Evolutionary conservation across 768 basidiomycete genomes (phyloP).

Genomic region (Collybiopsis confluens): DNA sequence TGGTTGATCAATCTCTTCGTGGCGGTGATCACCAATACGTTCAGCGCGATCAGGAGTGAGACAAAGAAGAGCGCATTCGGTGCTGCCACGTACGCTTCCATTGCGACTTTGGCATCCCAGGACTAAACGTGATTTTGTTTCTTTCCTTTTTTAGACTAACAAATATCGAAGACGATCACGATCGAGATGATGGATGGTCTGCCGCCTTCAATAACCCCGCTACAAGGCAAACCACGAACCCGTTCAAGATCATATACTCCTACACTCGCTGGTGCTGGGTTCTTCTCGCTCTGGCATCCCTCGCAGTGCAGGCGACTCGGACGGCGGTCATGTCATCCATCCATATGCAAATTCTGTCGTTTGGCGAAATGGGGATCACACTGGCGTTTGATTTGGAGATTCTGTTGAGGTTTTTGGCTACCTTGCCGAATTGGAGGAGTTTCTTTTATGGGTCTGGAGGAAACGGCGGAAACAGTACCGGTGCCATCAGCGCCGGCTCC

Average conservation of each 20-base stretch:
- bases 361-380: conserved; percentile 73
- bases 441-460: conserved; percentile 60
- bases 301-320: conserved; percentile 69
- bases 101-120: neutral
- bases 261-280: conserved; percentile 74
- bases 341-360: conserved; percentile 50
- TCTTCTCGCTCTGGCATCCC: conserved; percentile 63
- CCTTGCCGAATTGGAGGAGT: conserved; percentile 77
- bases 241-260: conserved; percentile 44
- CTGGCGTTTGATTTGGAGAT: conserved; percentile 89
- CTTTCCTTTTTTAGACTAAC: neutral
- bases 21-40: conserved; percentile 93
- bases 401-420: conserved; percentile 60
- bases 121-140: neutral
- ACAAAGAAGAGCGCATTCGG: conserved; percentile 93
- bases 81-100: conserved; percentile 55
- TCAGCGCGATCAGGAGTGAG: conserved; percentile 79
- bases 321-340: conserved; percentile 43
- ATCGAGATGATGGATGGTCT: conserved; percentile 63
- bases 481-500: neutral
- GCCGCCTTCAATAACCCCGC: conserved; percentile 36
- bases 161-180: conserved; percentile 52
- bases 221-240: conserved; percentile 37
- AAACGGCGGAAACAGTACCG: conserved; percentile 7
- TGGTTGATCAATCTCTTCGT: conserved; percentile 93